Conservation (phyloP, 495 filamentous ascomycete genomes). For the Hypoxylon cercidicola region DNA sequence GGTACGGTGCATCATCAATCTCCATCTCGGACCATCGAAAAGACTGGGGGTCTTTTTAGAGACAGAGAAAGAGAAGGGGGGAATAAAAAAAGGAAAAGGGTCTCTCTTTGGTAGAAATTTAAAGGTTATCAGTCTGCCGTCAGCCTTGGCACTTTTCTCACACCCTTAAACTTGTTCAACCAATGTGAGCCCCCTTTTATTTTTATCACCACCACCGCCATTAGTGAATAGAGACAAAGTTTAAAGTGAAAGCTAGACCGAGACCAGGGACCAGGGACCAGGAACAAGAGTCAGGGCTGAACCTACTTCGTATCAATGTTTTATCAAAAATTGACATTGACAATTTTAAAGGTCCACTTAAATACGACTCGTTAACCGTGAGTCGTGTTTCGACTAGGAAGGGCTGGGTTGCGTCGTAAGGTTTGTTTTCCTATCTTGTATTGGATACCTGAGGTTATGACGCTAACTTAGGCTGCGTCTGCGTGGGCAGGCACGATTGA, state of each 20-base stretch:
- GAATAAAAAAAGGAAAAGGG: conserved; percentile 14
- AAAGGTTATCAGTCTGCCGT: conserved; percentile 3
- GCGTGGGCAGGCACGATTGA: no score
- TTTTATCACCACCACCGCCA: conserved; percentile 2
- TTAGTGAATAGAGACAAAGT: conserved; percentile 1
- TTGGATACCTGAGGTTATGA: neutral
- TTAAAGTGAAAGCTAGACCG: conserved; percentile 1
- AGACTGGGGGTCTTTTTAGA: conserved; percentile 20
- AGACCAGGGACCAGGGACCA: neutral
- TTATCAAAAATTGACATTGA: conserved; percentile 27
- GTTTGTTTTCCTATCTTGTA: conserved; percentile 10
- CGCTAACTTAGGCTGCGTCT: no score
- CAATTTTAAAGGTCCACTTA: conserved; percentile 33
- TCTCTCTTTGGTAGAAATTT: conserved; percentile 12
- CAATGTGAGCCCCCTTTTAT: conserved; percentile 33
- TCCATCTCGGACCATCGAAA: conserved; percentile 27
- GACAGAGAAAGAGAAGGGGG: neutral
- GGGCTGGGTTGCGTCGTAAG: conserved; percentile 7
- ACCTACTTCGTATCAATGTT: conserved; percentile 18
- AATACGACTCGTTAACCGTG: conserved; percentile 10
- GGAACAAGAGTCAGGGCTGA: conserved; percentile 11
- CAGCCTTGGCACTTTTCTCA: conserved; percentile 30
- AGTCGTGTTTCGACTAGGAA: conserved; percentile 23
- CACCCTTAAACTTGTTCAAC: conserved; percentile 11
- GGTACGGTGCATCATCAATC: conserved; percentile 33